Conservation (phyloP, 495 filamentous ascomycete species). For the Hypoxylon fragiforme region DNA sequence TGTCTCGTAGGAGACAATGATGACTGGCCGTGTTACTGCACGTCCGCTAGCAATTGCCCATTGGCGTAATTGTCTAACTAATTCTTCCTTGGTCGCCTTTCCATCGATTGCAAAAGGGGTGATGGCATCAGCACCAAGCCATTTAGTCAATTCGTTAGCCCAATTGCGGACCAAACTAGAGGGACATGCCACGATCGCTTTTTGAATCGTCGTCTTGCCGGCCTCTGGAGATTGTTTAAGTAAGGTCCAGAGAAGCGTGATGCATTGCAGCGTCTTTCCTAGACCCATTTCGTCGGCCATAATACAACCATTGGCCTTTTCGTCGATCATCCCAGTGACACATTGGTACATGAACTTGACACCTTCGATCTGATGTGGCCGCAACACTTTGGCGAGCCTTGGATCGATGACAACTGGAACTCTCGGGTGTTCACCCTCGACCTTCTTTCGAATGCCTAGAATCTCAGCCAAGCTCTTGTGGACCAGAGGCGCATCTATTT, state of each 20-base stretch:
- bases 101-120: slow-evolving; percentile 96
- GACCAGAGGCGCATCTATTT: slow-evolving; percentile 77
- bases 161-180: slow-evolving; percentile 97
- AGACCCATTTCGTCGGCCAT: slow-evolving; percentile 99
- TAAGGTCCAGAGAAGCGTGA: slow-evolving; percentile 87
- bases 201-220: slow-evolving; percentile 90
- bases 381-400: slow-evolving; percentile 82
- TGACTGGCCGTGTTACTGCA: slow-evolving; percentile 88
- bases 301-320: slow-evolving; percentile 94
- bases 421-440: slow-evolving; percentile 75
- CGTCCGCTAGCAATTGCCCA: slow-evolving; percentile 91
- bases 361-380: slow-evolving; percentile 97
- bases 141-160: slow-evolving; percentile 95
- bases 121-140: slow-evolving; percentile 89
- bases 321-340: slow-evolving; percentile 90
- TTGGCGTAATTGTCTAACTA: slow-evolving; percentile 86
- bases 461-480: slow-evolving; percentile 97
- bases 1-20: slow-evolving; percentile 99
- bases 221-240: slow-evolving; percentile 94
- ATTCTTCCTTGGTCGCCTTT: slow-evolving; percentile 91
- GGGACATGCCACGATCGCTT: slow-evolving; percentile 98
- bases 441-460: slow-evolving; percentile 87
- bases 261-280: slow-evolving; percentile 82
- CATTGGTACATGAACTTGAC: slow-evolving; percentile 97
- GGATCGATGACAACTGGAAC: slow-evolving; percentile 98